These are phyloP conservation scores for Colletotrichum graminicola DNA, from an alignment of 2,329 filamentous ascomycete species.

Conservation along the genomic window DNA sequence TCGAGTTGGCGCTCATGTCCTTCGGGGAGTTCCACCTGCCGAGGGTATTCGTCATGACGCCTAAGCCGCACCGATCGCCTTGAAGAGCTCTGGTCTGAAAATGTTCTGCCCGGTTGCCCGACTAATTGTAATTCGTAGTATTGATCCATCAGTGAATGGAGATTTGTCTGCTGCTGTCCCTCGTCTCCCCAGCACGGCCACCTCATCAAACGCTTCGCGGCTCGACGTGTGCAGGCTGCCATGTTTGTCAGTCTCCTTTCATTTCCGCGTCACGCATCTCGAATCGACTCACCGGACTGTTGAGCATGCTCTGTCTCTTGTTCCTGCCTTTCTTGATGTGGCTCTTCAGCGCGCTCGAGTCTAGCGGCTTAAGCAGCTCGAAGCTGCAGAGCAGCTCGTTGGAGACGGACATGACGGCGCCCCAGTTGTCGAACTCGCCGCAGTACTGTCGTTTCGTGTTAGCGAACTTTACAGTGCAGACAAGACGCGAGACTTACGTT, in stretches of 20 bases:
- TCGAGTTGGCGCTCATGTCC: conserved; percentile 37
- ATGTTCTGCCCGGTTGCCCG: conserved; percentile 37
- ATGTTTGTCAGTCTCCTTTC: conserved; percentile 36
- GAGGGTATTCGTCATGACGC: conserved; percentile 41
- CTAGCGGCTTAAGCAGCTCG: conserved; percentile 93
- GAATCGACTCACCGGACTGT: conserved; percentile 83
- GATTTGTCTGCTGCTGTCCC: conserved; percentile 29
- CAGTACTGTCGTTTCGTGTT: conserved; percentile 78
- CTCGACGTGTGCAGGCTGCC: conserved; percentile 66
- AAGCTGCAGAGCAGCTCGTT: conserved; percentile 95
- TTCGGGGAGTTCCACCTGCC: conserved; percentile 45
- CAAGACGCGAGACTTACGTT: conserved; percentile 77
- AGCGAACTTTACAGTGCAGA: conserved; percentile 42
- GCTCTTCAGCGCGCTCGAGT: conserved; percentile 95
- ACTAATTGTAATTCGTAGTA: conserved; percentile 35
- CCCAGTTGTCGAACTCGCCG: conserved; percentile 99
- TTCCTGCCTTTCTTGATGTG: conserved; percentile 99
- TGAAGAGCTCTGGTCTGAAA: conserved; percentile 11
- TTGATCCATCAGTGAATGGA: conserved; percentile 30
- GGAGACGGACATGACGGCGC: conserved; percentile 98
- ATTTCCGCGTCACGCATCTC: background rate
- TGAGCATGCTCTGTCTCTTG: conserved; percentile 93
- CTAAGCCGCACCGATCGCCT: conserved; percentile 21
- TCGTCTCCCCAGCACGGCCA: conserved; percentile 26
- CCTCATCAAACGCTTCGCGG: conserved; percentile 65